A percentile compares a stretch with the other conserved stretches of the same genome.
phyloP scores from a whole-genome alignment of 306 rosid species.

The Cicer pinnatifidum region DNA sequence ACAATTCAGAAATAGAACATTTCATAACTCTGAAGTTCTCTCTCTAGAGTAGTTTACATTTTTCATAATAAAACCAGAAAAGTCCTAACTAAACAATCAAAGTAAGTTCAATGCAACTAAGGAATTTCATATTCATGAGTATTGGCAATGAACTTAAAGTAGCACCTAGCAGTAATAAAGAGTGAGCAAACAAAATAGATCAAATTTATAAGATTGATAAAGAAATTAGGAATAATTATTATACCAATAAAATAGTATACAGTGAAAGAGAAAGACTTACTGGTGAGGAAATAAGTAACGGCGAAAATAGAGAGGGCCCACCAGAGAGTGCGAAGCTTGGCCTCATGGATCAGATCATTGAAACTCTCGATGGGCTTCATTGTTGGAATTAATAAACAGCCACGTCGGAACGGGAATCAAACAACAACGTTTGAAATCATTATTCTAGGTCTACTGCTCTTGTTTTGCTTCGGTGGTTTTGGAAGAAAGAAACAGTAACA shows the following conservation, averaged over 20 bases:
- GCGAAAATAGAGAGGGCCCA: slow-evolving; percentile 84
- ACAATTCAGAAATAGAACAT: too few species aligned
- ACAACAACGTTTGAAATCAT: slow-evolving; percentile 10
- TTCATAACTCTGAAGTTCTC: too few species aligned
- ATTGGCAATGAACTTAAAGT: slow-evolving; percentile 15
- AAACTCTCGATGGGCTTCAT: slow-evolving; percentile 71
- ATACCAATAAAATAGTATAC: neutral
- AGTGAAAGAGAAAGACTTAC: slow-evolving; percentile 52
- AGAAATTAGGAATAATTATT: too few species aligned
- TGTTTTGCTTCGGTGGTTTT: neutral
- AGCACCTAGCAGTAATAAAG: neutral
- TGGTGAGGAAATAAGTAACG: slow-evolving; percentile 75
- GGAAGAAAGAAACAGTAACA: neutral
- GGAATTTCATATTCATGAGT: slow-evolving; percentile 1
- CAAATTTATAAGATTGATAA: neutral
- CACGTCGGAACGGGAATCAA: neutral
- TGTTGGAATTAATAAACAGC: too few species aligned
- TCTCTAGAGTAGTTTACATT: too few species aligned
- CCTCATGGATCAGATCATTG: slow-evolving; percentile 81
- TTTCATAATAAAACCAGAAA: neutral
- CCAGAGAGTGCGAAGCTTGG: slow-evolving; percentile 82
- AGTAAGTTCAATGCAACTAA: slow-evolving; percentile 15
- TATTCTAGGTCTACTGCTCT: neutral
- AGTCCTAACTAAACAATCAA: slow-evolving; percentile 5
- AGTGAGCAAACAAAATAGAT: slow-evolving; percentile 19